Conservation (phyloP, 2,329 filamentous ascomycete species). For the Ophioceras dolichostomum region DNA sequence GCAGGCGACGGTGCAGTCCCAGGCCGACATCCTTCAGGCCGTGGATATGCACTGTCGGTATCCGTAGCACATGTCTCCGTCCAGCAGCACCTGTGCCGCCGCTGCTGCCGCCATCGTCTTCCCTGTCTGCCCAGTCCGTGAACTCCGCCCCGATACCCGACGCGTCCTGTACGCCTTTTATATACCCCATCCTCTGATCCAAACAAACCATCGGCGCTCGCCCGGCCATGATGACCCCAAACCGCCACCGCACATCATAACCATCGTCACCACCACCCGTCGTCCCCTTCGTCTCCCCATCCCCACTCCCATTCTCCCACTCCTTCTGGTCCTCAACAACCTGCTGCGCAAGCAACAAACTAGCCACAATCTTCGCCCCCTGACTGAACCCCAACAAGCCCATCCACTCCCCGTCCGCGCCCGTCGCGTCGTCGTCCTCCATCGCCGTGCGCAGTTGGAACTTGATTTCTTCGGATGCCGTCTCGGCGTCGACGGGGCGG, state of each 20-base stretch:
- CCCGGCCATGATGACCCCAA: slow-evolving; percentile 50
- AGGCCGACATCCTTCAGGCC: slow-evolving; percentile 49
- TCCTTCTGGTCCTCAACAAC: slow-evolving; percentile 19
- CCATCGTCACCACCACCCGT: background rate
- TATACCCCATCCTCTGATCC: slow-evolving; percentile 13
- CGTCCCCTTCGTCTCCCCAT: background rate
- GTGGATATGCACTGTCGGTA: slow-evolving; percentile 59
- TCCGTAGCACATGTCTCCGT: slow-evolving; percentile 31
- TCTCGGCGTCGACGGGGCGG: slow-evolving; percentile 17
- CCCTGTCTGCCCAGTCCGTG: slow-evolving; percentile 29
- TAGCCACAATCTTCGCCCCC: slow-evolving; percentile 49
- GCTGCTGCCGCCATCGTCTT: slow-evolving; percentile 9
- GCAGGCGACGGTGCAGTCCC: slow-evolving; percentile 40
- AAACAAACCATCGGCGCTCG: slow-evolving; percentile 45
- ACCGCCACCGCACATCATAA: slow-evolving; percentile 32
- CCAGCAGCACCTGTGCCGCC: slow-evolving; percentile 21
- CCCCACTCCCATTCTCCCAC: too few species aligned
- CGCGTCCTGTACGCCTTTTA: slow-evolving; percentile 5
- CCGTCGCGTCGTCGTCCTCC: slow-evolving; percentile 32
- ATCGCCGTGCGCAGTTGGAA: slow-evolving; percentile 24
- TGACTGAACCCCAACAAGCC: slow-evolving; percentile 55
- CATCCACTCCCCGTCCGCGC: slow-evolving; percentile 45
- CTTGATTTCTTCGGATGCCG: slow-evolving; percentile 18
- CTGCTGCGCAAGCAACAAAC: slow-evolving; percentile 51
- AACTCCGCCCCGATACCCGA: slow-evolving; percentile 18